Evolutionary conservation across 2,329 filamentous ascomycete genomes (phyloP), one percentile per base, ranked within the genome.

Genomic region (Ceratocystis ficicola): DNA sequence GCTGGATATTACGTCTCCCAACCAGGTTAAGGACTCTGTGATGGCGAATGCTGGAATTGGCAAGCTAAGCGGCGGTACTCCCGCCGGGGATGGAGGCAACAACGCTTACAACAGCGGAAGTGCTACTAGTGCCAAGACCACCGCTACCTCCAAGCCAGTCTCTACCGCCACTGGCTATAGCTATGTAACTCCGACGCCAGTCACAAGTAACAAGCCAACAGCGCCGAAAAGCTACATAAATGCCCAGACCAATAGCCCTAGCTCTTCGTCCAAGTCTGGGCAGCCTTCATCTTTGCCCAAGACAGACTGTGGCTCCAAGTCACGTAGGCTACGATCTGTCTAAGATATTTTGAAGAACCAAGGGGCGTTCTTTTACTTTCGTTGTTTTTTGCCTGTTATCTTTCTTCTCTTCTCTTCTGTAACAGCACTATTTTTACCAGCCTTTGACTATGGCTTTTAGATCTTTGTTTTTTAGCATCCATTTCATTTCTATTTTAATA

Each of bases 41-140:
- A 69, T 68, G 60, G 68, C 67, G 20, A 69, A 69, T 55, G 71
- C 71, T 25, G 71, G 71, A 48, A 66, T 72, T 57, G 71, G 71
- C 5, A 72, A 68, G 65, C 57, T 57, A 25, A 17, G 22, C 28
- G 12, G 52, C 15, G 22, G 22, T n/a, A n/a, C 22, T 4, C 5
- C 3, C 4, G 15, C 52, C 15, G 52, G 28, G 3, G 1, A 28
- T 17, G 28, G 52, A 15, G 30, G 28, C 52, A 5, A 5, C 52
- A 32, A 28, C 12, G 10, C 20, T 17, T 2, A 15, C 52, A 30
- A 5, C 22, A 57, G 25, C 52, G 17, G 22, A 1, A 22, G 15
- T 17, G 22, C 52, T 32, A 15, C 50, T 12, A 15, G 25, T 5
- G 15, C 28, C 52, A 28, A 57, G 22, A 2, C 52, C 50, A 25